phyloP scores from a whole-genome alignment of 2,329 filamentous ascomycete genomes.

The Myrmaecium sp. region DNA sequence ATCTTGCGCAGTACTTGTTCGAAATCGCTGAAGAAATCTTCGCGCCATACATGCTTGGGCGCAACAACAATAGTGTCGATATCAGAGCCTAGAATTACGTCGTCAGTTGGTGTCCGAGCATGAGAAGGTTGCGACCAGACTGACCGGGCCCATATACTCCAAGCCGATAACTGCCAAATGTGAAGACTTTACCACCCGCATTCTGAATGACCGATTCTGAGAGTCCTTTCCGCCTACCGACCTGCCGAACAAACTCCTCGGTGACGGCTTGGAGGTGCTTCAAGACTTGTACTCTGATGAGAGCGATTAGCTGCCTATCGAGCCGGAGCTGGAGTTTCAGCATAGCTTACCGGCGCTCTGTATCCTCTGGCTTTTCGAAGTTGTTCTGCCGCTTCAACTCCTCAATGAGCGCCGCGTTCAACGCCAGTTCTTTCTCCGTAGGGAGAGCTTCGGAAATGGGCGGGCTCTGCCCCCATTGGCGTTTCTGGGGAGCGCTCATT shows the following conservation, averaged over 20 bases:
- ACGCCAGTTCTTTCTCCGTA: conserved; percentile 56
- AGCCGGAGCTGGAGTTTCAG: no score
- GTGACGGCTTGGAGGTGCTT: conserved; percentile 62
- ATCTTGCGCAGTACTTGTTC: conserved; percentile 63
- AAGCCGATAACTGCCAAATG: conserved; percentile 87
- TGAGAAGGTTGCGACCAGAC: conserved; percentile 1
- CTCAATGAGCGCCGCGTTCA: conserved; percentile 62
- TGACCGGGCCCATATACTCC: conserved; percentile 74
- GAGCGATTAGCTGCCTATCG: no score
- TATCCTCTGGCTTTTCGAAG: conserved; percentile 72
- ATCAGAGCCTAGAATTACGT: conserved; percentile 52
- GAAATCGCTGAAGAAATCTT: conserved; percentile 85
- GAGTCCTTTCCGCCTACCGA: conserved; percentile 56
- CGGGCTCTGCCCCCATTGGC: conserved; percentile 66
- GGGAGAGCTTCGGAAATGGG: conserved; percentile 67
- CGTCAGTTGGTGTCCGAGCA: conserved; percentile 3
- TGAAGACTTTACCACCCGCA: conserved; percentile 83
- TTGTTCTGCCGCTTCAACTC: conserved; percentile 82
- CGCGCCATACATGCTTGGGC: conserved; percentile 71
- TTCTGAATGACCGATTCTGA: conserved; percentile 64
- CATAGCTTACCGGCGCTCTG: conserved; percentile 51
- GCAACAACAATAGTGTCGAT: conserved; percentile 92
- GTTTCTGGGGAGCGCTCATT: no score
- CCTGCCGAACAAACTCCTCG: conserved; percentile 71
- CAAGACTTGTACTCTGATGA: conserved; percentile 58